Base-by-base conservation (phyloP, 768 basidiomycete genomes). In the Lactarius sanguifluus region DNA sequence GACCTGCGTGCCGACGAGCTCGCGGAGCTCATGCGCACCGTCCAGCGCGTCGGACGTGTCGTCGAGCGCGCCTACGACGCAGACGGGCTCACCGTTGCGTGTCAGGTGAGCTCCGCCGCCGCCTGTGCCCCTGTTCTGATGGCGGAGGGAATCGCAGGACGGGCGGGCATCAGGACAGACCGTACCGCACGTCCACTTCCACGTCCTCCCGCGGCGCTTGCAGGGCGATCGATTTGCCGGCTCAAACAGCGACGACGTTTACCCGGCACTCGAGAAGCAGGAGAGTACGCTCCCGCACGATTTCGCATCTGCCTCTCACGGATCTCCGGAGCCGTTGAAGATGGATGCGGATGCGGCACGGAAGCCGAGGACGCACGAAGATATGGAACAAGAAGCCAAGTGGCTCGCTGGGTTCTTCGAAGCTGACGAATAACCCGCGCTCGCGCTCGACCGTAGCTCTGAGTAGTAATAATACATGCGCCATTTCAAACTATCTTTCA, bases 181-280 rank as follows among this genome's bases (percentile, higher is more conserved):
- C 6, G 86, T 94, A n/a, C 87, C 92, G 1, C 97, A 98, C 73
- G 93, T 98, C n/a, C 97, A 99, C 77, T 90, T 97, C 71, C 97
- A 99, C 74, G 77, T 98, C 34, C 78, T 99, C 5, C 97, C 97
- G 25, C 86, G 96, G 2, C 87, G 87, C 72, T 78, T 82, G 38
- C 80, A 79, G 57, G 88, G 88, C 13, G 91, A 93, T 76, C 79
- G 77, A 25, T 93, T 91, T 73, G 79, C 84, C 23, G 78, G 74
- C 15, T 61, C 70, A 15, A 78, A 78, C 62, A 89, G 86, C 71
- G 90, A 93, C 74, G 85, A 85, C n/a, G 76, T 94, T 50, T 93
- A 97, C 76, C 90, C 90, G 3, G 87, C 82, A 2, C 75, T 98
- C 16, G 94, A 96, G 75, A 76, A 76, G 1, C 80, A 84, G 6